Conservation (phyloP, 306 rosid species). For the Trifolium dubium region DNA sequence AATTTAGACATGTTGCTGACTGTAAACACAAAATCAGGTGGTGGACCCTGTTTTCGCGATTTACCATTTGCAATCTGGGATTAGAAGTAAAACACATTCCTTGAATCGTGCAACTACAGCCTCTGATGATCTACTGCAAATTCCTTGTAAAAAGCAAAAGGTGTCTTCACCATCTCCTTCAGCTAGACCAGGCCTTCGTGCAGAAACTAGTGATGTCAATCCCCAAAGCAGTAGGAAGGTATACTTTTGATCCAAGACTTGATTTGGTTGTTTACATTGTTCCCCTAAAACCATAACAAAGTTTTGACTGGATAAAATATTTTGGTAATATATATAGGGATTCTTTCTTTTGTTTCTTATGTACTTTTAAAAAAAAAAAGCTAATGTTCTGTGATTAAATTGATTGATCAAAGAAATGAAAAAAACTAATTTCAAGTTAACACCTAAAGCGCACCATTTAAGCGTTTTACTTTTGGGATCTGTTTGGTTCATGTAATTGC, state of each 20-base stretch:
- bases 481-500: background rate
- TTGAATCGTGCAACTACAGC: constrained; percentile 28
- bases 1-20: constrained; percentile 42
- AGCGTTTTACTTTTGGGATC: background rate
- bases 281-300: background rate
- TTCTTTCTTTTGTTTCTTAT: background rate
- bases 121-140: constrained; percentile 43
- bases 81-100: constrained; percentile 49
- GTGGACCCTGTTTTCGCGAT: constrained; percentile 63
- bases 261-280: background rate
- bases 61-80: constrained; percentile 45
- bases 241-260: constrained; percentile 16
- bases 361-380: background rate
- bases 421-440: background rate
- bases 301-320: background rate
- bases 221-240: constrained; percentile 47
- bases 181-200: constrained; percentile 38
- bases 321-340: background rate
- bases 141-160: constrained; percentile 55
- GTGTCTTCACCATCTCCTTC: constrained; percentile 47
- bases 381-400: background rate
- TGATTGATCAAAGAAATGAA: background rate
- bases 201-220: constrained; percentile 40
- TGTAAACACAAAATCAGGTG: constrained; percentile 60
- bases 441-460: background rate